A percentile compares a stretch with the other conserved stretches of the same genome.
These are phyloP conservation scores for Sophora flavescens DNA, from an alignment of 306 rosid genomes.

Conservation along the genomic window DNA sequence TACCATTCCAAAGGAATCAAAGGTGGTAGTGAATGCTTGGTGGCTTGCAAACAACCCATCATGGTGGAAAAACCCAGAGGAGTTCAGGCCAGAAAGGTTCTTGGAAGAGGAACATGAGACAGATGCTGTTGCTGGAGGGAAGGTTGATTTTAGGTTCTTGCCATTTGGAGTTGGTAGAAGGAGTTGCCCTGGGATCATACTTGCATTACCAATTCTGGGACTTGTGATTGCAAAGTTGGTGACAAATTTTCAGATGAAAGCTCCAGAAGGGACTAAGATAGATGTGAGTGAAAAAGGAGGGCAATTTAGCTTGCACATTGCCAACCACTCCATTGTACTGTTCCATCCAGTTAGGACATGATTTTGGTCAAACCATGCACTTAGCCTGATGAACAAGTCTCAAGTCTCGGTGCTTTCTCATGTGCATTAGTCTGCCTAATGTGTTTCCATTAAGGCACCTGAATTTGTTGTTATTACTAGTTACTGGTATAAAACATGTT, in stretches of 20 bases:
- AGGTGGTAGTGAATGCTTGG: conserved; percentile 92
- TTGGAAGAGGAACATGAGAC: conserved; percentile 68
- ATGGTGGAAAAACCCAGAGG: conserved; percentile 81
- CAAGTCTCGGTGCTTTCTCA: not conserved
- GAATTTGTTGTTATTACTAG: too few species aligned
- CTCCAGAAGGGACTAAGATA: conserved; percentile 56
- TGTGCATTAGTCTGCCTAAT: not conserved
- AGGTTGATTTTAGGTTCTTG: conserved; percentile 72
- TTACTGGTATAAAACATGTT: too few species aligned
- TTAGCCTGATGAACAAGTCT: not conserved
- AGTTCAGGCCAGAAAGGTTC: conserved; percentile 86
- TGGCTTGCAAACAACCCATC: conserved; percentile 84
- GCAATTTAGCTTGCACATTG: conserved; percentile 79
- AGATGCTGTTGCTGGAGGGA: conserved; percentile 75
- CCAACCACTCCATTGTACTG: conserved; percentile 69
- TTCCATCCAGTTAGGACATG: conserved; percentile 46
- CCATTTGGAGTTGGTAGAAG: conserved; percentile 91
- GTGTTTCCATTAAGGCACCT: too few species aligned
- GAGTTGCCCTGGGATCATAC: conserved; percentile 87
- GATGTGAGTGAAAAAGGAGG: conserved; percentile 86
- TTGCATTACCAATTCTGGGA: conserved; percentile 84
- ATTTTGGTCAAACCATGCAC: not conserved
- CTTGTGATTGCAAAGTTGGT: conserved; percentile 71
- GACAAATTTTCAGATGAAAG: conserved; percentile 63
- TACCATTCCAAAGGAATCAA: conserved; percentile 76